Evolutionary conservation across 495 filamentous ascomycete species (phyloP).

Genomic region (Aspergillus ostianus): DNA sequence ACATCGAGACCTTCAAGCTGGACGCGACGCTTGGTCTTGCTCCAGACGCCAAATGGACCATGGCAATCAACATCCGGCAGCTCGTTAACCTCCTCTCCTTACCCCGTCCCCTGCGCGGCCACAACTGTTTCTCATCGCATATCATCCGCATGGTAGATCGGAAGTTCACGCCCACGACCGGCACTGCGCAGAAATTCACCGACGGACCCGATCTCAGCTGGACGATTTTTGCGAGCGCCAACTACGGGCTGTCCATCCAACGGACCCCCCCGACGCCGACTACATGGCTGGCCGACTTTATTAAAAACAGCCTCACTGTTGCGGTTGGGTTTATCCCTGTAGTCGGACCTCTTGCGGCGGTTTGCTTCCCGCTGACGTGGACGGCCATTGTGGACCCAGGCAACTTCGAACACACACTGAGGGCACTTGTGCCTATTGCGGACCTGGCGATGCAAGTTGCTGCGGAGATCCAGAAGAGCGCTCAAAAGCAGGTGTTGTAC

Average conservation of each 20-base stretch:
- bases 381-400: slow-evolving; percentile 5
- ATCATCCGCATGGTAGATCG: not conserved
- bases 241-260: slow-evolving; percentile 2
- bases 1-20: not conserved
- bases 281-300: slow-evolving; percentile 1
- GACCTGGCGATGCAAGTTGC: slow-evolving; percentile 2
- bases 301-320: slow-evolving; percentile 1
- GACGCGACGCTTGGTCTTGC: not conserved
- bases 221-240: slow-evolving; percentile 1
- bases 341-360: slow-evolving; percentile 4
- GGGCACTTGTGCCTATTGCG: not conserved
- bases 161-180: not conserved
- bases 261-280: not conserved
- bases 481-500: not conserved
- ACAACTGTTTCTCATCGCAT: slow-evolving; percentile 1
- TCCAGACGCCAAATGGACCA: not conserved
- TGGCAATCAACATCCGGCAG: slow-evolving; percentile 6
- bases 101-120: not conserved
- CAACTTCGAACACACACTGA: not conserved
- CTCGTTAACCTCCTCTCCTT: slow-evolving; percentile 7
- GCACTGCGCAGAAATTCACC: not conserved
- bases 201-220: not conserved
- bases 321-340: slow-evolving; percentile 6
- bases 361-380: slow-evolving; percentile 4
- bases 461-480: slow-evolving; percentile 4